Conservation (phyloP, 495 filamentous ascomycete genomes). For the Viridothelium virens region DNA sequence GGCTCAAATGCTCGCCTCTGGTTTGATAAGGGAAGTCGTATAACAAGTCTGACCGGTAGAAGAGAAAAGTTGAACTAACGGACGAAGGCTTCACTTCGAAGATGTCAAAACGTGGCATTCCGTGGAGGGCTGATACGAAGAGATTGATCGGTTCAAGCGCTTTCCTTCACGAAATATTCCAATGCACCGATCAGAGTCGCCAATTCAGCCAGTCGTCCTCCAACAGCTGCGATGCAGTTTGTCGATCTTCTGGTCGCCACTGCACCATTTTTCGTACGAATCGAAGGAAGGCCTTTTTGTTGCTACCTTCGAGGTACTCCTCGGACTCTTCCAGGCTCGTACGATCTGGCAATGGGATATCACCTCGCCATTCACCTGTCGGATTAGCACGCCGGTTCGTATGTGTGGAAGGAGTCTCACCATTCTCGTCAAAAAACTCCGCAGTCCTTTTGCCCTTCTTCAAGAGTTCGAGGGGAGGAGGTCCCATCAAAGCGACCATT, state of each 20-base stretch:
- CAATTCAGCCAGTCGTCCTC: constrained; percentile 39
- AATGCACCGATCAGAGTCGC: too few species aligned
- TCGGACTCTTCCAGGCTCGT: constrained; percentile 23
- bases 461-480: constrained; percentile 40
- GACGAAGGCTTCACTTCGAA: too few species aligned
- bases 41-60: too few species aligned
- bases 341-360: not conserved
- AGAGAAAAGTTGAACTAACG: too few species aligned
- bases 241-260: constrained; percentile 43
- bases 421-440: constrained; percentile 37
- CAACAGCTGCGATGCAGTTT: constrained; percentile 40
- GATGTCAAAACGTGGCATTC: too few species aligned
- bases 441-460: constrained; percentile 31
- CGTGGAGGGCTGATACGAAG: too few species aligned
- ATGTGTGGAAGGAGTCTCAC: constrained; percentile 20
- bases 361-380: constrained; percentile 6
- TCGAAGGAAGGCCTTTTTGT: constrained; percentile 35
- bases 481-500: constrained; percentile 41
- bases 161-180: too few species aligned
- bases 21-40: too few species aligned
- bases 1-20: too few species aligned
- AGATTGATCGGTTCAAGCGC: too few species aligned
- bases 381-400: too few species aligned
- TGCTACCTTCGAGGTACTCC: constrained; percentile 27
- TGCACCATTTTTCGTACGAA: constrained; percentile 44